These are phyloP conservation scores for Ceratocystis albifundus DNA, from an alignment of 2,329 filamentous ascomycete species.

Conservation along the genomic window DNA sequence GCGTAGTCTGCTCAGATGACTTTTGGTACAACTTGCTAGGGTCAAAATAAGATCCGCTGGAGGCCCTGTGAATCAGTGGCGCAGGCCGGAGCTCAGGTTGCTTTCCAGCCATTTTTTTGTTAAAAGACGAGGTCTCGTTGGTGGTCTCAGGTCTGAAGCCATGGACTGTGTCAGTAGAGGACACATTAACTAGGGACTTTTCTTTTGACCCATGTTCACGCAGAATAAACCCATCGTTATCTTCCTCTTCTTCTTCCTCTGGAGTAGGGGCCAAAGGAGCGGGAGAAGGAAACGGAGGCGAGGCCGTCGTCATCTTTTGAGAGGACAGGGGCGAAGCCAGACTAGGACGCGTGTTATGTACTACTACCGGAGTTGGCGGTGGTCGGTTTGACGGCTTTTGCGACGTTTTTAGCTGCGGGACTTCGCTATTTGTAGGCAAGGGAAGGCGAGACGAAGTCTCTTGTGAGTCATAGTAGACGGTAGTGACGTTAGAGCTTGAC, in stretches of 20 bases:
- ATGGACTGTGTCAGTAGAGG: background rate
- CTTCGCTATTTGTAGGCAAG: background rate
- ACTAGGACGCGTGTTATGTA: slow-evolving; percentile 11
- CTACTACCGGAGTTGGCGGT: slow-evolving; percentile 7
- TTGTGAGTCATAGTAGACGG: slow-evolving; percentile 26
- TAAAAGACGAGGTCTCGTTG: slow-evolving; percentile 26
- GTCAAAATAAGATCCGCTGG: background rate
- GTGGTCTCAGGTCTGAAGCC: background rate
- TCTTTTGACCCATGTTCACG: background rate
- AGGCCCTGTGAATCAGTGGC: slow-evolving; percentile 10
- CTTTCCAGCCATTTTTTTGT: slow-evolving; percentile 41
- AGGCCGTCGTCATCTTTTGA: background rate
- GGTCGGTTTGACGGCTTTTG: background rate
- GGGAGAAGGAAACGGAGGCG: slow-evolving; percentile 1
- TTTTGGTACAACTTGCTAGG: background rate
- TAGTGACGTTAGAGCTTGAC: slow-evolving; percentile 27
- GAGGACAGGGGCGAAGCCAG: background rate
- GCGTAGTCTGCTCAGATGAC: background rate
- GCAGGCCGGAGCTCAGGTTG: slow-evolving; percentile 29
- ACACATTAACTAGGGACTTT: background rate
- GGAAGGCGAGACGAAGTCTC: slow-evolving; percentile 26
- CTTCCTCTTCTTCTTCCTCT: slow-evolving; percentile 15
- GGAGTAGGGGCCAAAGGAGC: slow-evolving; percentile 14
- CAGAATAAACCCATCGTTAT: background rate
- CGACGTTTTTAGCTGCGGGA: background rate